Percentiles rank a stretch among this genome's conserved stretches.
phyloP scores from a whole-genome alignment of 164 flowering plant species.

The Sedum album region DNA sequence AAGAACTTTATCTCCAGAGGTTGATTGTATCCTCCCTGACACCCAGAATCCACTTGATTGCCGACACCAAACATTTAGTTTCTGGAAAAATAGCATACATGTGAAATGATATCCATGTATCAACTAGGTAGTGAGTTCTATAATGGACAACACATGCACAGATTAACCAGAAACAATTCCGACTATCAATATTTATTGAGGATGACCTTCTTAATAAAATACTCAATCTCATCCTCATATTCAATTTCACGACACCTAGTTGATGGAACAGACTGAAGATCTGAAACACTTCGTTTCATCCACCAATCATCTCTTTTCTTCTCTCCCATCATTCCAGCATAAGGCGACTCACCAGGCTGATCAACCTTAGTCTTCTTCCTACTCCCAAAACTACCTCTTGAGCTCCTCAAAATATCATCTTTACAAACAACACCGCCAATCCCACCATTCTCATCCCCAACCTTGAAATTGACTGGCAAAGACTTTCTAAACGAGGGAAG shows the following conservation, averaged over 20 bases:
- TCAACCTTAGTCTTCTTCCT: constrained; percentile 32
- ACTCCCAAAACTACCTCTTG: constrained; percentile 34
- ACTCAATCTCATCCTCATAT: constrained; percentile 44
- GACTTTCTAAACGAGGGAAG: constrained; percentile 53
- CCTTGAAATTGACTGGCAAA: constrained; percentile 41
- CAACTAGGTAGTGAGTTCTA: background rate
- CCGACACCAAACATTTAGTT: constrained; percentile 81
- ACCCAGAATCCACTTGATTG: constrained; percentile 56
- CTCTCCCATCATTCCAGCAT: constrained; percentile 18
- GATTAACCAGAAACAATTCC: background rate
- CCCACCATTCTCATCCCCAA: constrained; percentile 27
- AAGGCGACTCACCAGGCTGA: constrained; percentile 35
- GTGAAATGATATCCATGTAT: background rate
- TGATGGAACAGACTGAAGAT: constrained; percentile 13
- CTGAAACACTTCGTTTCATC: constrained; percentile 13
- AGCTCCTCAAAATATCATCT: constrained; percentile 22
- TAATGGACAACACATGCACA: background rate
- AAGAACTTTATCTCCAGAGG: constrained; percentile 45
- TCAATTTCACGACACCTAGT: constrained; percentile 25
- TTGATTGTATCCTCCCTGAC: constrained; percentile 65
- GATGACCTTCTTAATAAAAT: constrained; percentile 67
- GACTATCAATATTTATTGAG: background rate
- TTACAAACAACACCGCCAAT: constrained; percentile 13
- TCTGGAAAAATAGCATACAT: constrained; percentile 38
- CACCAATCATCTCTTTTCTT: constrained; percentile 4